phyloP scores from a whole-genome alignment of 306 rosid species.

The Ziziphus jujuba region DNA sequence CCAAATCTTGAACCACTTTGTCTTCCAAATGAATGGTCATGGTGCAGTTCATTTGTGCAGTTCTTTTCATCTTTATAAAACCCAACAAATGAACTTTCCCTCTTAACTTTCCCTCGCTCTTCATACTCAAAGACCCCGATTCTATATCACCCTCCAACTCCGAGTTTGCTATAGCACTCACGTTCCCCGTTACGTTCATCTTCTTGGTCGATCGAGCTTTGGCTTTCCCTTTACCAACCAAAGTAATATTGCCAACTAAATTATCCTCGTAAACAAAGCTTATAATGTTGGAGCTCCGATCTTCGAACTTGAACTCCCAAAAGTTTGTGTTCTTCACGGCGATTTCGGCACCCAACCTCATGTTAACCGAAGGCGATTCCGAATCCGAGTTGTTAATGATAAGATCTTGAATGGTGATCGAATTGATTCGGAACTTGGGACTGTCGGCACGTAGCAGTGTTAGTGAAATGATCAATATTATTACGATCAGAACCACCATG shows the following conservation, averaged over 20 bases:
- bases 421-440: too few species aligned
- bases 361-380: too few species aligned
- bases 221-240: constrained; percentile 13
- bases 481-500: too few species aligned
- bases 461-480: too few species aligned
- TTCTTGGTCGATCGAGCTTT: constrained; percentile 20
- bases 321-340: too few species aligned
- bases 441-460: too few species aligned
- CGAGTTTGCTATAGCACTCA: not conserved
- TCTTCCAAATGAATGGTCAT: constrained; percentile 6
- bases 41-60: constrained; percentile 24
- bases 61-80: constrained; percentile 19
- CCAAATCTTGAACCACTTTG: constrained; percentile 7
- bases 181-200: not conserved
- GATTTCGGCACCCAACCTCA: too few species aligned
- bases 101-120: not conserved
- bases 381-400: too few species aligned
- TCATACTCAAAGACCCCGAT: constrained; percentile 14
- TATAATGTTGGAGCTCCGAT: too few species aligned
- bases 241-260: constrained; percentile 5
- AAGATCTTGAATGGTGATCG: too few species aligned
- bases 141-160: constrained; percentile 3
- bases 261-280: not conserved
- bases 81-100: constrained; percentile 29
- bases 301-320: too few species aligned